Percentiles rank a stretch among this genome's conserved stretches.
phyloP scores from a whole-genome alignment of 495 filamentous ascomycete genomes.

The Podospora pseudoanserina region DNA sequence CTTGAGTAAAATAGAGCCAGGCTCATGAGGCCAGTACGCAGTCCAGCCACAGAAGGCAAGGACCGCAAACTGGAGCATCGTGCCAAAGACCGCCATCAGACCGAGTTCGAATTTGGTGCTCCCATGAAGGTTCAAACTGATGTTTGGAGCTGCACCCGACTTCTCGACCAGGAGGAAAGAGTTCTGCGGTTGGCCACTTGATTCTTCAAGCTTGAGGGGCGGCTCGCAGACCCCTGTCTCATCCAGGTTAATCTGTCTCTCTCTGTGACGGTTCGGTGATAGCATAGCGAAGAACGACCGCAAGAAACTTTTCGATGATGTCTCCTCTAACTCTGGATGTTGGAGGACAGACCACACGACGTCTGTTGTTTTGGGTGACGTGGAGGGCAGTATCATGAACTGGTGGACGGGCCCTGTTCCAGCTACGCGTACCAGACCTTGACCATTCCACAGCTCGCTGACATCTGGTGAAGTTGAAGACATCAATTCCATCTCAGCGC shows the following conservation, averaged over 20 bases:
- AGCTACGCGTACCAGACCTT: slow-evolving; percentile 28
- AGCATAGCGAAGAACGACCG: neutral
- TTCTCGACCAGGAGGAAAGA: slow-evolving; percentile 3
- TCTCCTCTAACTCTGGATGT: neutral
- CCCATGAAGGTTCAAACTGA: slow-evolving; percentile 9
- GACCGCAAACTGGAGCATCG: slow-evolving; percentile 6
- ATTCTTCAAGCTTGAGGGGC: neutral
- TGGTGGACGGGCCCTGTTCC: slow-evolving; percentile 19
- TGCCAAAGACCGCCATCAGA: neutral
- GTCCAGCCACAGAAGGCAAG: slow-evolving; percentile 3
- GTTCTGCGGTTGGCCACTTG: neutral
- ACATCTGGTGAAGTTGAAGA: slow-evolving; percentile 33
- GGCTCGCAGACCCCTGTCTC: neutral
- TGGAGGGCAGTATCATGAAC: slow-evolving; percentile 10
- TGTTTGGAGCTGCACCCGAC: slow-evolving; percentile 2
- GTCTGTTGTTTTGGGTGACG: neutral
- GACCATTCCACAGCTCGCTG: slow-evolving; percentile 38
- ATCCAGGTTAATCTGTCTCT: neutral
- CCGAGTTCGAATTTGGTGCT: slow-evolving; percentile 3
- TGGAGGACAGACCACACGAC: neutral
- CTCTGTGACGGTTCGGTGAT: neutral
- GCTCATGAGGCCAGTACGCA: neutral
- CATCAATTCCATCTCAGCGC: slow-evolving; percentile 34
- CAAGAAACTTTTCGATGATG: neutral
- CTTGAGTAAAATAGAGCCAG: neutral